Conservation (phyloP, 2,329 filamentous ascomycete genomes). For the Sclerotinia trifoliorum region DNA sequence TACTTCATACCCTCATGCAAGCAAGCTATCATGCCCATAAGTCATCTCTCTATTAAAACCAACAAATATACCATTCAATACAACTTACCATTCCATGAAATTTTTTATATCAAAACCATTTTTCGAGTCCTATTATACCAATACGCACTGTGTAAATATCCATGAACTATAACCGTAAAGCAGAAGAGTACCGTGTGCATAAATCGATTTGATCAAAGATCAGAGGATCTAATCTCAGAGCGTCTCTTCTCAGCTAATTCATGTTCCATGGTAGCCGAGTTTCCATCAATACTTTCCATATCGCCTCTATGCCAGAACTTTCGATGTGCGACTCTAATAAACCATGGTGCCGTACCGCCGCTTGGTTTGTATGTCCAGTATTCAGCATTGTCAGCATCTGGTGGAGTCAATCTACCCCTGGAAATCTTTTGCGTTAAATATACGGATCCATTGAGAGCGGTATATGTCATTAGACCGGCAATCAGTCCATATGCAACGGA, state of each 20-base stretch:
- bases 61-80: too few species aligned
- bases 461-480: slow-evolving; percentile 57
- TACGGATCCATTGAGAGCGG: slow-evolving; percentile 53
- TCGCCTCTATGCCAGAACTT: slow-evolving; percentile 29
- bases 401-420: slow-evolving; percentile 49
- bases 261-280: slow-evolving; percentile 19
- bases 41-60: neutral
- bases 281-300: slow-evolving; percentile 23
- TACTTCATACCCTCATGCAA: neutral
- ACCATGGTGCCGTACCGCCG: slow-evolving; percentile 54
- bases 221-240: slow-evolving; percentile 9
- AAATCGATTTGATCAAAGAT: slow-evolving; percentile 6
- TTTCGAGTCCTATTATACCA: too few species aligned
- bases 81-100: too few species aligned
- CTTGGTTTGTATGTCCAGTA: slow-evolving; percentile 54
- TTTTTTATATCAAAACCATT: rapidly evolving
- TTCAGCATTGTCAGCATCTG: slow-evolving; percentile 55
- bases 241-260: slow-evolving; percentile 20
- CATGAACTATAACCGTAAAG: too few species aligned
- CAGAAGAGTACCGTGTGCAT: neutral
- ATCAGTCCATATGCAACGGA: slow-evolving; percentile 76
- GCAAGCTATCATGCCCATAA: neutral
- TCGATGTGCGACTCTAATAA: slow-evolving; percentile 42
- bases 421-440: slow-evolving; percentile 50
- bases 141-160: neutral